Evolutionary conservation across 129 eudicot genomes (phyloP), one percentile per base, ranked within the genome.

Genomic region (Flaveria linearis): DNA sequence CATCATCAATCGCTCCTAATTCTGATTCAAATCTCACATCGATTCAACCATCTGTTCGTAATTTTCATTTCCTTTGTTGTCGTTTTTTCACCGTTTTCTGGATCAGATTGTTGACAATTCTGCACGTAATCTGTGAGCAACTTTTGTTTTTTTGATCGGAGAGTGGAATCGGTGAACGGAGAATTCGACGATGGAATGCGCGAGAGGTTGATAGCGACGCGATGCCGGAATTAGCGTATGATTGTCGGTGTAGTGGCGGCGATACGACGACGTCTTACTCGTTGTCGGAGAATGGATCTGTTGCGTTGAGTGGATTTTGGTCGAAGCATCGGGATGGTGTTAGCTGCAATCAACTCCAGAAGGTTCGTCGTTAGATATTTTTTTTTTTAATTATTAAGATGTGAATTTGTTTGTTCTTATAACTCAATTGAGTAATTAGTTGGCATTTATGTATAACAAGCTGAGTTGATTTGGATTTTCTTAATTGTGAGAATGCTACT

Each of bases 331-430:
- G 96, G 1, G 87, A 83, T 56, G 97, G 81, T 67, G 74, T 93
- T 49, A 87, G 89, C 89, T 82, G 82, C 77, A 85, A 86, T 85
- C 97, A 88, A 86, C 97, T 93, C 80, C 92, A 90, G 91, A 90
- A 93, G 98, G 98, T 93, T 79, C 71, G 36, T 42, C 13, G 43
- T 73, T 67, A 18, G 64, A 62, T 80, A 50, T 46, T 7, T 15
- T 55, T 75, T 49, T 75, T 42, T 49, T 23, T 55, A n/a, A n/a
- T 82, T 1, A 5, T 76, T 43, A 42, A 61, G 33, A 18, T 64
- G 74, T 60, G 11, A 11, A 26, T 22, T 74, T 26, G 9, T 78
- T 68, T 73, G 68, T 70, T 80, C 30, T 46, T 7, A 52, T 26
- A 52, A 8, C 57, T 72, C 10, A 26, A n/a, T 74, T 50, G 43